These are phyloP conservation scores for Dentipellis fragilis DNA, from an alignment of 768 basidiomycete genomes.

Conservation along the genomic window DNA sequence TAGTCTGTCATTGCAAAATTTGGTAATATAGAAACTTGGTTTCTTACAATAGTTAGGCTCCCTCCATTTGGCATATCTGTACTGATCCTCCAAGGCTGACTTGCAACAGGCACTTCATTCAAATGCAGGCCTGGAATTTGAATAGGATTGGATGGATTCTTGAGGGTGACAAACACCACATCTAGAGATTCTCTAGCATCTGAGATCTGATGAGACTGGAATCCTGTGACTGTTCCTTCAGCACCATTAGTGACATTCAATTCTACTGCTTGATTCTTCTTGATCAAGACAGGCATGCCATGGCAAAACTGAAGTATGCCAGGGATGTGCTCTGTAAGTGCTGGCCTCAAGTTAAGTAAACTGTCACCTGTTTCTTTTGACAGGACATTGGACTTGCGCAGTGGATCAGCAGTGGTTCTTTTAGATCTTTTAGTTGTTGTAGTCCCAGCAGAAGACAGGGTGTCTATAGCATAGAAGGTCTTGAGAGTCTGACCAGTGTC, in stretches of 20 bases:
- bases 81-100: neutral
- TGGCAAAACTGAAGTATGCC: constrained; percentile 12
- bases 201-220: neutral
- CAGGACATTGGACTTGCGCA: neutral
- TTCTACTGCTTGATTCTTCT: constrained; percentile 16
- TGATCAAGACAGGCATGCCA: constrained; percentile 17
- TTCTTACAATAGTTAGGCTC: neutral
- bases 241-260: constrained; percentile 18
- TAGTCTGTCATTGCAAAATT: constrained; percentile 19
- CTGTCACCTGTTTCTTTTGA: constrained; percentile 16
- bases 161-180: constrained; percentile 11
- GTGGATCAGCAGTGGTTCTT: neutral
- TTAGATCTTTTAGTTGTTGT: neutral
- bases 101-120: constrained; percentile 14
- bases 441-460: neutral
- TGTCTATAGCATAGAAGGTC: constrained; percentile 19
- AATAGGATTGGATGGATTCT: neutral
- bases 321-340: constrained; percentile 9
- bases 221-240: constrained; percentile 13
- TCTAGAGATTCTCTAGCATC: constrained; percentile 1
- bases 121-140: constrained; percentile 9
- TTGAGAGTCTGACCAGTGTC: too few species aligned
- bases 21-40: constrained; percentile 12
- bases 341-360: constrained; percentile 6
- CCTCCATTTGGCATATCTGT: constrained; percentile 6